Percentiles rank a stretch among this genome's conserved stretches.
phyloP scores from a whole-genome alignment of 2,329 filamentous ascomycete species.

The Ophiostoma piceae region DNA sequence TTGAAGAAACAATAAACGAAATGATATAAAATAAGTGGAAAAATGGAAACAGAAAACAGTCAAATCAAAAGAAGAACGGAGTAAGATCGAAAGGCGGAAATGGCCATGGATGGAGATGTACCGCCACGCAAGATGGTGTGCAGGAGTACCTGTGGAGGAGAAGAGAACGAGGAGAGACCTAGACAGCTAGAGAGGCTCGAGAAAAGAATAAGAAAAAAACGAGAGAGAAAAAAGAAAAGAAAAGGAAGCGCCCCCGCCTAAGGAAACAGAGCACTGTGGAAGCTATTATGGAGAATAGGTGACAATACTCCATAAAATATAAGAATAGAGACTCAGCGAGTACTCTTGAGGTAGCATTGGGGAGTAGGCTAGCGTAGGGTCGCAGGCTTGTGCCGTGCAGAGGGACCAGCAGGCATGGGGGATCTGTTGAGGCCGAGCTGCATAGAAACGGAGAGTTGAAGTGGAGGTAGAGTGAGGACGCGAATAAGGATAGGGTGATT shows the following conservation, averaged over 20 bases:
- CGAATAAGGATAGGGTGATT: neutral
- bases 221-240: neutral
- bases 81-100: neutral
- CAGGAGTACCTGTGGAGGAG: neutral
- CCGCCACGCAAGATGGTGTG: neutral
- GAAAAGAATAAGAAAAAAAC: neutral
- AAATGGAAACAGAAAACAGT: neutral
- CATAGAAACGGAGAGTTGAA: neutral
- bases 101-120: neutral
- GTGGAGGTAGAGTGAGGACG: neutral
- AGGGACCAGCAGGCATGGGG: conserved; percentile 1
- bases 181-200: neutral
- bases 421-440: neutral
- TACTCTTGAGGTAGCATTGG: neutral
- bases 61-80: neutral
- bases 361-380: conserved; percentile 3
- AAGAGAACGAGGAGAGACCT: too few species aligned
- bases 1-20: conserved; percentile 7
- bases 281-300: neutral
- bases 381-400: conserved; percentile 1
- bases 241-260: neutral
- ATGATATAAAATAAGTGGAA: neutral
- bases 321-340: neutral
- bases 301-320: neutral
- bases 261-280: neutral